These are phyloP conservation scores for Schizophyllum amplum DNA, from an alignment of 1,284 basidiomycete genomes.

Conservation along the genomic window DNA sequence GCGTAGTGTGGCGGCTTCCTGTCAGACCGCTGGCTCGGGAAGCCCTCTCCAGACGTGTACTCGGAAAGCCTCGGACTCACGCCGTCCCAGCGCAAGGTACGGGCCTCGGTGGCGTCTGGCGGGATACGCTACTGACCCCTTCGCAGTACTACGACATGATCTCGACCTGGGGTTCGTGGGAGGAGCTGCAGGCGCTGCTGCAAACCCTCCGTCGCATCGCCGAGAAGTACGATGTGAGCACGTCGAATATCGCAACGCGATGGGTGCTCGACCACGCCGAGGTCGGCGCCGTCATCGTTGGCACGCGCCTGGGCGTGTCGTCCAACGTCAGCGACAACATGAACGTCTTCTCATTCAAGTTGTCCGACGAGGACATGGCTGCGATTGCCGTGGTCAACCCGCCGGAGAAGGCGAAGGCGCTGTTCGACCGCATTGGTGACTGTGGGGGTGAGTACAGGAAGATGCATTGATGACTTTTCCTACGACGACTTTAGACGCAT, in stretches of 20 bases:
- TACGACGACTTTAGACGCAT: no score
- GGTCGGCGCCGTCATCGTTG: slow-evolving; percentile 74
- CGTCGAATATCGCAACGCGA: slow-evolving; percentile 70
- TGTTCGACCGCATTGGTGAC: neutral
- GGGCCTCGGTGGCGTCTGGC: slow-evolving; percentile 6
- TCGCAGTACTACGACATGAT: slow-evolving; percentile 78
- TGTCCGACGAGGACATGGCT: neutral
- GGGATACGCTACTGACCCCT: slow-evolving; percentile 1
- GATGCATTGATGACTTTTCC: neutral
- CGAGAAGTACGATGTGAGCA: slow-evolving; percentile 59
- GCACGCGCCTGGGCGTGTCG: slow-evolving; percentile 68
- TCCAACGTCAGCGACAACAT: slow-evolving; percentile 24
- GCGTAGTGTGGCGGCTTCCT: slow-evolving; percentile 75
- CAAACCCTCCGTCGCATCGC: slow-evolving; percentile 52
- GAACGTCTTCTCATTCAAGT: neutral
- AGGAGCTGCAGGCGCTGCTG: slow-evolving; percentile 63
- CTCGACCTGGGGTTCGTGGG: slow-evolving; percentile 70
- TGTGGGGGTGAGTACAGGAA: neutral
- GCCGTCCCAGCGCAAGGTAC: slow-evolving; percentile 74
- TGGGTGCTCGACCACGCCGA: slow-evolving; percentile 76
- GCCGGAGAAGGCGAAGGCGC: neutral
- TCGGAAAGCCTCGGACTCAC: slow-evolving; percentile 40
- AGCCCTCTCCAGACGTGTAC: slow-evolving; percentile 66
- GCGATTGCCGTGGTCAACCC: neutral
- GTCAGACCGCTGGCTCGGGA: slow-evolving; percentile 64